Percentiles rank a stretch among this genome's conserved stretches.
Conservation (phyloP, 352 stramenopile genomes). For the Hyaloperonospora brassicae region DNA sequence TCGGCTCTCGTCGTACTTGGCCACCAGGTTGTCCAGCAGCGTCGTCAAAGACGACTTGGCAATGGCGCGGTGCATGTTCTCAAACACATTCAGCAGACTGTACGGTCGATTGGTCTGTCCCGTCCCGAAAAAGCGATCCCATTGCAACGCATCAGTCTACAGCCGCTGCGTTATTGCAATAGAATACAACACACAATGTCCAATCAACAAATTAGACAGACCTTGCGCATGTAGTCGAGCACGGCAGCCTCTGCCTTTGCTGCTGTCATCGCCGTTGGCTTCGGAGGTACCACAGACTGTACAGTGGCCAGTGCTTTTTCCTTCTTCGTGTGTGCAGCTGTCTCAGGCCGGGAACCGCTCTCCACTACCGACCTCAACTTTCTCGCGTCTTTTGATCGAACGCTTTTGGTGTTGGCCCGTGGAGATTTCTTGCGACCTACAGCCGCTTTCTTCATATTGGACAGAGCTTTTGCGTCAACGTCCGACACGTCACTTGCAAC, state of each 20-base stretch:
- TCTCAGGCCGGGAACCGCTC: slow-evolving; percentile 6
- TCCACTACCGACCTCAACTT: slow-evolving; percentile 3
- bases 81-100: slow-evolving; percentile 80
- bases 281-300: slow-evolving; percentile 17
- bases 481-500: slow-evolving; percentile 35
- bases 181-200: neutral
- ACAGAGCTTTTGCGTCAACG: slow-evolving; percentile 23
- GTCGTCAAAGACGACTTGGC: slow-evolving; percentile 68
- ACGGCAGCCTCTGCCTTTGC: slow-evolving; percentile 39
- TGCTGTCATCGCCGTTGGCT: slow-evolving; percentile 32
- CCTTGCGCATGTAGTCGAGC: slow-evolving; percentile 73
- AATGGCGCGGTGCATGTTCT: slow-evolving; percentile 72
- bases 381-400: neutral
- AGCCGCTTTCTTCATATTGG: slow-evolving; percentile 21
- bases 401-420: slow-evolving; percentile 8
- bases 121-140: slow-evolving; percentile 3
- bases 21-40: slow-evolving; percentile 59
- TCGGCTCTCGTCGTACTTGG: slow-evolving; percentile 30
- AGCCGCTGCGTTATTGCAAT: too few relatives aligned
- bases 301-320: slow-evolving; percentile 5
- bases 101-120: slow-evolving; percentile 69
- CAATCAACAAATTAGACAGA: neutral
- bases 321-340: slow-evolving; percentile 3
- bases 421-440: slow-evolving; percentile 13
- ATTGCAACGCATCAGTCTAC: slow-evolving; percentile 1